Base-by-base conservation (phyloP, 495 filamentous ascomycete species). In the Ascodesmis nigricans region DNA sequence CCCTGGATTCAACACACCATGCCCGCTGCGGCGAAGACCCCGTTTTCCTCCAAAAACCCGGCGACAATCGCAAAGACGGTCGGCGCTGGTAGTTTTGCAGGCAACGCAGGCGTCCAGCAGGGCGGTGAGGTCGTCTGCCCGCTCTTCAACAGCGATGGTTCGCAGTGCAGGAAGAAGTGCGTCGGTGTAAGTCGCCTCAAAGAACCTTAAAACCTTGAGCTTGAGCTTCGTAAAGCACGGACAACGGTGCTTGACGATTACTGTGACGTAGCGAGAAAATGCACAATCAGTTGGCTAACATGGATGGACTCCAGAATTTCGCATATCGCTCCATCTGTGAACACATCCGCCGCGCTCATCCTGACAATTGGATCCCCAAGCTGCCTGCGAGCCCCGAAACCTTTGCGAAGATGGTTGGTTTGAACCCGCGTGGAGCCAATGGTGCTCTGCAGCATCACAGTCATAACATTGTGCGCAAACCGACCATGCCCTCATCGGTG, bases 371-470 rank as follows among this genome's bases (percentile, higher is more conserved):
- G 58, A 92, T 97, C 45, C 71, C 87, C 40, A 97, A 95, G 71
- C 79, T 97, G 49, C 87, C 87, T 53, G 87, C 87, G 29, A 97
- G 87, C 46, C 83, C 93, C 53, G 87, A 95, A 62, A 92, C 82
- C 73, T 93, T 97, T 23, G 40, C 40, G 11, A 52, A 52, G 40
- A 52, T 52, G 48, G 47, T 52, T 35, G 38, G 32, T 16, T 35
- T 49, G 25, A 36, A 33, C 7, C 33, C 47, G 3, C 38, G 47
- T 18, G 31, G 28, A 3, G 10, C 6, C 16, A 30, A 17, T 16
- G 20, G 10, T 23, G 24, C 11, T 1, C 2, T 36, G 24, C 11
- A 25, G 23, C 23, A 25, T 6, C 23, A 25, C 23, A 6, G n/a
- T 26, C 19, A 30, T 37, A 26, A 26, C 23, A 30, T 37, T 15